Evolutionary conservation across 768 basidiomycete species (phyloP).

Genomic region (Trametes gibbosa): DNA sequence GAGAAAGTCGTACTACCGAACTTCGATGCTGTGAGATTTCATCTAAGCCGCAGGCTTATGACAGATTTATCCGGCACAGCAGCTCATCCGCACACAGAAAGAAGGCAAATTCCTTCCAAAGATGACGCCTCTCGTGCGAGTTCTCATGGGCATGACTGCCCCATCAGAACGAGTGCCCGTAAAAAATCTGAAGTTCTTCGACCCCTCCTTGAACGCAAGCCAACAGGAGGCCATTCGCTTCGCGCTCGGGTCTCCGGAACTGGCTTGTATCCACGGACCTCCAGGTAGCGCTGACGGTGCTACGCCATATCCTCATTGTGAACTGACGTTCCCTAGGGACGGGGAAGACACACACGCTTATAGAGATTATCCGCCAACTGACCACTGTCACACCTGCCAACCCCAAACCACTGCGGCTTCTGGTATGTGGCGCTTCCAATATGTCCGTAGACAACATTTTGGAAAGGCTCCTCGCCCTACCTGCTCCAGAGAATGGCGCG

Average conservation of each 20-base stretch:
- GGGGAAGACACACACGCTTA: slow-evolving; percentile 94
- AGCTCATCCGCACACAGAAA: slow-evolving; percentile 22
- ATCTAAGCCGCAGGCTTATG: too few relatives aligned
- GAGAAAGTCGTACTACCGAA: slow-evolving; percentile 41
- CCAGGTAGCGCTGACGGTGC: slow-evolving; percentile 54
- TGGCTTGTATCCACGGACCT: slow-evolving; percentile 96
- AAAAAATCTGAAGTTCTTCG: slow-evolving; percentile 60
- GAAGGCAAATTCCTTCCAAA: slow-evolving; percentile 43
- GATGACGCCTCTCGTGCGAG: slow-evolving; percentile 54
- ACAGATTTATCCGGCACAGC: neutral
- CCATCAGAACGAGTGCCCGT: slow-evolving; percentile 41
- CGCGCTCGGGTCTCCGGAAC: slow-evolving; percentile 73
- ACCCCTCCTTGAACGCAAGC: slow-evolving; percentile 72
- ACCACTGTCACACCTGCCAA: slow-evolving; percentile 46
- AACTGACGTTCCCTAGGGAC: slow-evolving; percentile 49
- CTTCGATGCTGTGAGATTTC: slow-evolving; percentile 11
- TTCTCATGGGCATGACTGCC: slow-evolving; percentile 65
- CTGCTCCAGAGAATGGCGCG: slow-evolving; percentile 45
- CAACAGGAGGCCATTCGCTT: slow-evolving; percentile 85
- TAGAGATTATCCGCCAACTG: slow-evolving; percentile 89
- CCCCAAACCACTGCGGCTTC: slow-evolving; percentile 56
- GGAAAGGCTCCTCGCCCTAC: slow-evolving; percentile 72
- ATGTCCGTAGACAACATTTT: slow-evolving; percentile 95
- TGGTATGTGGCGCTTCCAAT: slow-evolving; percentile 93
- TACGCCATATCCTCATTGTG: neutral